Evolutionary conservation across 2,329 filamentous ascomycete genomes (phyloP).

Genomic region (Teratosphaeriaceae sp.): DNA sequence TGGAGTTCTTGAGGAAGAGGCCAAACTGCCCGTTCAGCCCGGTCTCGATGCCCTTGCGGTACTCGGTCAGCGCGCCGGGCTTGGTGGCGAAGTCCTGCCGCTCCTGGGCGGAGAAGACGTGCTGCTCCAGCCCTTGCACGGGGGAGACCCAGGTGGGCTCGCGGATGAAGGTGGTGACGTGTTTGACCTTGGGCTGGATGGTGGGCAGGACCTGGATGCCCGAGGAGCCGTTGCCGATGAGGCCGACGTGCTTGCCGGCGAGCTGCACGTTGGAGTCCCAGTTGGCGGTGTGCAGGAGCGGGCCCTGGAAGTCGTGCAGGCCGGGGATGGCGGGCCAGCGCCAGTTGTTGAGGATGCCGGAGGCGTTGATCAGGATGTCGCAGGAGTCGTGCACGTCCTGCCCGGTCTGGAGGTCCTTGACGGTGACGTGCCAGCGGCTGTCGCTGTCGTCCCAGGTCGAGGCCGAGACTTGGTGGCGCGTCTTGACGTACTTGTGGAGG

Average conservation of each 20-base stretch:
- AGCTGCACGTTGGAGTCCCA: conserved; percentile 26
- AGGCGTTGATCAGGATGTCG: conserved; percentile 32
- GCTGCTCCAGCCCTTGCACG: conserved; percentile 25
- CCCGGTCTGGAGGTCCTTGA: conserved; percentile 20
- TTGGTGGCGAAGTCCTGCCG: conserved; percentile 36
- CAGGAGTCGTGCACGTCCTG: conserved; percentile 18
- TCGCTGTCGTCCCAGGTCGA: conserved; percentile 33
- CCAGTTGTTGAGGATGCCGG: conserved; percentile 18
- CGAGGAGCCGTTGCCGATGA: conserved; percentile 30
- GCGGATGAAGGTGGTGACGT: conserved; percentile 31
- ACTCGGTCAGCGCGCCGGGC: conserved; percentile 32
- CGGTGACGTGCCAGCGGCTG: conserved; percentile 31
- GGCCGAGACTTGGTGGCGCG: conserved; percentile 31
- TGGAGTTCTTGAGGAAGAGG: conserved; percentile 39
- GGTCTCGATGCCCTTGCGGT: conserved; percentile 41
- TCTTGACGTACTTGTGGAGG: conserved; percentile 33
- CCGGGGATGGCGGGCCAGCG: conserved; percentile 33
- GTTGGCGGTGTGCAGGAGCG: conserved; percentile 29
- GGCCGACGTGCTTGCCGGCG: conserved; percentile 22
- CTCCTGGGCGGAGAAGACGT: conserved; percentile 38
- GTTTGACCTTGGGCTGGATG: conserved; percentile 26
- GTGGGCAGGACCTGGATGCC: conserved; percentile 35
- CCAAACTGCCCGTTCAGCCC: conserved; percentile 43
- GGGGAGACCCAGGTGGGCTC: conserved; percentile 33
- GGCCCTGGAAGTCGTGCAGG: conserved; percentile 28